phyloP scores from a whole-genome alignment of 768 basidiomycete genomes.

The Polyporus arcularius region DNA sequence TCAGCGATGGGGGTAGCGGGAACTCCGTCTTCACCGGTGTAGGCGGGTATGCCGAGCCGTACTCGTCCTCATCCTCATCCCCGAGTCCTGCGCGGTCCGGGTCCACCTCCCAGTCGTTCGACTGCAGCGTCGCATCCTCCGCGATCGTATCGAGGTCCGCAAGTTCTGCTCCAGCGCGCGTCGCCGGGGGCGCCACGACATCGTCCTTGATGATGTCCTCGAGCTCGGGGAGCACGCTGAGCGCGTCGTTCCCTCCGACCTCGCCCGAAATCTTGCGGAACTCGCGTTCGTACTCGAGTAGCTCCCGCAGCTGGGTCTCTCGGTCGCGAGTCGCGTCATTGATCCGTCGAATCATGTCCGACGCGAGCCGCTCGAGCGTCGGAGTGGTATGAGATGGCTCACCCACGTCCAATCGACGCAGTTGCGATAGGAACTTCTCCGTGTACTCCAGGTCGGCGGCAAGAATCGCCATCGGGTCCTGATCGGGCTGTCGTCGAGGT shows the following conservation, averaged over 20 bases:
- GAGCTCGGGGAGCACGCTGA: conserved; percentile 69
- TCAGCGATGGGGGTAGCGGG: conserved; percentile 46
- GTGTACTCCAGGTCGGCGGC: conserved; percentile 76
- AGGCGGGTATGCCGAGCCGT: conserved; percentile 35
- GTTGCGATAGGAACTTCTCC: conserved; percentile 71
- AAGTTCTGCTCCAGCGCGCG: conserved; percentile 6
- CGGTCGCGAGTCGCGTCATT: conserved; percentile 76
- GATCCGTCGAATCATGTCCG: conserved; percentile 74
- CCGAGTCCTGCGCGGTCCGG: conserved; percentile 45
- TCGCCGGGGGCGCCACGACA: conserved; percentile 27
- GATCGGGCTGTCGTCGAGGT: conserved; percentile 30
- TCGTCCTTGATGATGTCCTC: conserved; percentile 48
- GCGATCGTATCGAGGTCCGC: conserved; percentile 28
- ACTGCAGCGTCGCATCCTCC: conserved; percentile 30
- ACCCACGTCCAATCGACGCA: conserved; percentile 69
- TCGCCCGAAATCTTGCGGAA: conserved; percentile 76
- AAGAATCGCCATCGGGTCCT: conserved; percentile 73
- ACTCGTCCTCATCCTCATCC: conserved; percentile 50
- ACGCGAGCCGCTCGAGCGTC: conserved; percentile 66
- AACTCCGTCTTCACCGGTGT: conserved; percentile 65
- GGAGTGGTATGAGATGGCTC: conserved; percentile 30
- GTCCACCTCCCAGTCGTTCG: conserved; percentile 57
- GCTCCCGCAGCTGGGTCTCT: conserved; percentile 78
- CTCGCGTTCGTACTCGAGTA: conserved; percentile 78
- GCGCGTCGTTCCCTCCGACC: conserved; percentile 72